These are phyloP conservation scores for Salvia rosmarinus DNA, from an alignment of 257 asterid species.

Conservation along the genomic window DNA sequence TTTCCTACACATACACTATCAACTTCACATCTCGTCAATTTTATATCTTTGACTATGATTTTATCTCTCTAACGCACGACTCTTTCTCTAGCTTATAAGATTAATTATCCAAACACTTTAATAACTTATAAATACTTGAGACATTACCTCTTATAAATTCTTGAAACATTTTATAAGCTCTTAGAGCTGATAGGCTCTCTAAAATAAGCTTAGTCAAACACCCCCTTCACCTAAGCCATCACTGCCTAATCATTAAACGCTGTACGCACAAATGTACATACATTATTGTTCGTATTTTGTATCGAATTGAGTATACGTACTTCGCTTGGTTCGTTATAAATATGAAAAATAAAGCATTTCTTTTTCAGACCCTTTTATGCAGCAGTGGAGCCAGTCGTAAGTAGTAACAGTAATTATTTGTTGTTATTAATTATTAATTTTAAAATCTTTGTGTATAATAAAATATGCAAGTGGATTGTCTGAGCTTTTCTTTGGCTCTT, in stretches of 20 bases:
- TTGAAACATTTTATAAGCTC: no score
- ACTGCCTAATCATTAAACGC: slow-evolving; percentile 39
- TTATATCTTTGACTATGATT: no score
- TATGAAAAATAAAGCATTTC: slow-evolving; percentile 24
- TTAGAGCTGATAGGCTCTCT: no score
- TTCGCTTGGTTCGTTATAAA: background rate
- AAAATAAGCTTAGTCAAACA: no score
- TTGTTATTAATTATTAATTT: background rate
- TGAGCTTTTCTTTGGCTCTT: slow-evolving; percentile 54
- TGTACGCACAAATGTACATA: slow-evolving; percentile 37
- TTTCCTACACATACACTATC: no score
- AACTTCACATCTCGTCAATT: no score
- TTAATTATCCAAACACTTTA: no score
- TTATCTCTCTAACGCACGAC: no score
- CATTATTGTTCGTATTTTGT: slow-evolving; percentile 28
- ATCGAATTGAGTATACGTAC: slow-evolving; percentile 27
- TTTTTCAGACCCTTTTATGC: slow-evolving; percentile 31
- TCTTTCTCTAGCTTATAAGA: no score
- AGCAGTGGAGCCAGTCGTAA: background rate
- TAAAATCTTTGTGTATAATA: slow-evolving; percentile 19
- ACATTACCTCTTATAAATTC: no score
- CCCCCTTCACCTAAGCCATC: slow-evolving; percentile 39
- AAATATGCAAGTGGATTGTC: slow-evolving; percentile 44
- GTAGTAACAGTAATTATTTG: slow-evolving; percentile 22
- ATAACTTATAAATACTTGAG: no score